These are phyloP conservation scores for carrot (Daucus carota) DNA, from an alignment of 129 eudicot genomes.

Conservation along the genomic window DH1_v3.0 NC_030386.2:22399001-22399500, in stretches of 20 bases:
- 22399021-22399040: slow-evolving; percentile 70
- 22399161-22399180: not conserved
- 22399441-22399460: slow-evolving; percentile 41
- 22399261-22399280: not conserved
- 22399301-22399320: not conserved
- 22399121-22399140: slow-evolving; percentile 11
- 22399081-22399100: slow-evolving; percentile 97
- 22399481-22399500: not conserved
- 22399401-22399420: slow-evolving; percentile 97
- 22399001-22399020: not conserved
- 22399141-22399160: not conserved
- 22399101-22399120: slow-evolving; percentile 58
- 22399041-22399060: slow-evolving; percentile 79
- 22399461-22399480: not conserved
- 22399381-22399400: slow-evolving; percentile 82
- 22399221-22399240: not conserved
- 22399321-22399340: not conserved
- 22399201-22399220: not conserved
- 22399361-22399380: slow-evolving; percentile 99
- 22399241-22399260: not conserved
- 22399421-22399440: slow-evolving; percentile 71
- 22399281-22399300: not conserved
- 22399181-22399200: not conserved
- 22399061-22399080: slow-evolving; percentile 91
- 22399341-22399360: slow-evolving; percentile 14